These are phyloP conservation scores for Rhodomyrtus tomentosa DNA, from an alignment of 345 rosid genomes.

Conservation along the genomic window DNA sequence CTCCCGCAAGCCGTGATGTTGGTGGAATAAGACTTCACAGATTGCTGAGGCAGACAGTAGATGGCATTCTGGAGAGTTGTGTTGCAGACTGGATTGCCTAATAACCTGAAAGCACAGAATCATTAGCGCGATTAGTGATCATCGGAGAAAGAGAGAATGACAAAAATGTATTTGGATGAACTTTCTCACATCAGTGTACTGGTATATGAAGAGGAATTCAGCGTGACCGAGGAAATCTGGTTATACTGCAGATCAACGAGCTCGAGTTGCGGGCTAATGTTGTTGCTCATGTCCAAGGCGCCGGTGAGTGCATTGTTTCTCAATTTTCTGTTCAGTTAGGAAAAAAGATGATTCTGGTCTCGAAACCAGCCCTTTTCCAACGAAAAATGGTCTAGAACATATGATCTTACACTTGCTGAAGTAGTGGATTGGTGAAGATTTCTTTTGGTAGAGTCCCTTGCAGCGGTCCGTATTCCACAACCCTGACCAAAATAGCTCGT, in stretches of 20 bases:
- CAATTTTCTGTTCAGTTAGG: slow-evolving; percentile 39
- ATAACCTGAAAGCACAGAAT: slow-evolving; percentile 39
- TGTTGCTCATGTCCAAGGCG: slow-evolving; percentile 46
- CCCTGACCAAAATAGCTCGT: slow-evolving; percentile 22
- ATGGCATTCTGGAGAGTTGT: slow-evolving; percentile 45
- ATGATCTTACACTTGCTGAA: slow-evolving; percentile 75
- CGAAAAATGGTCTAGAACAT: not conserved
- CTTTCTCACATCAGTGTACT: slow-evolving; percentile 48
- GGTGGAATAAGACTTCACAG: slow-evolving; percentile 56
- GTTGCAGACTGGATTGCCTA: slow-evolving; percentile 83
- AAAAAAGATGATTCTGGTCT: not conserved
- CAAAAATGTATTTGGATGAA: not conserved
- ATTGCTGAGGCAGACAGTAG: slow-evolving; percentile 67
- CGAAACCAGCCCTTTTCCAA: not conserved
- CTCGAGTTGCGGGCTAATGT: slow-evolving; percentile 40
- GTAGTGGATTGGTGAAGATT: slow-evolving; percentile 55
- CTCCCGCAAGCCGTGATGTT: slow-evolving; percentile 63
- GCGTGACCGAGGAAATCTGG: slow-evolving; percentile 53
- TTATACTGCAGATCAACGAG: slow-evolving; percentile 72
- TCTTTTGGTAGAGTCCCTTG: slow-evolving; percentile 50
- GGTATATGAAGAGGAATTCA: slow-evolving; percentile 36
- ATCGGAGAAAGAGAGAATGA: not conserved
- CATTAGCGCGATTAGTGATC: not conserved
- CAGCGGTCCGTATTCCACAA: slow-evolving; percentile 67
- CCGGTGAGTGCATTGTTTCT: slow-evolving; percentile 60